Percentiles rank a stretch among this genome's conserved stretches.
Conservation (phyloP, 306 rosid genomes). For the barrel medic (Medicago truncatula) region MtrunA17r5.0-ANR NC_053046.1:26185501-26186000, state of each 20-base stretch:
- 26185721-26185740: neutral
- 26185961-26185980: constrained; percentile 99
- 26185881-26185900: neutral
- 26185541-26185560: constrained; percentile 59
- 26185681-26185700: constrained; percentile 30
- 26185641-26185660: too few species aligned
- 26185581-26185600: too few species aligned
- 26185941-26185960: constrained; percentile 89
- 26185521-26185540: constrained; percentile 83
- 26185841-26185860: neutral
- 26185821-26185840: neutral
- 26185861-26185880: constrained; percentile 7
- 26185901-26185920: constrained; percentile 45
- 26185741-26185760: neutral
- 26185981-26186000: constrained; percentile 77
- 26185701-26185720: neutral
- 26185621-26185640: too few species aligned
- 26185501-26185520: constrained; percentile 80
- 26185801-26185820: neutral
- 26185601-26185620: too few species aligned
- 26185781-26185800: neutral
- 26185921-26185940: constrained; percentile 64
- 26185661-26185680: too few species aligned
- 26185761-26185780: neutral
- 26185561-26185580: constrained; percentile 71